These are phyloP conservation scores for Colletotrichum liriopes DNA, from an alignment of 2,329 filamentous ascomycete species.

Conservation along the genomic window DNA sequence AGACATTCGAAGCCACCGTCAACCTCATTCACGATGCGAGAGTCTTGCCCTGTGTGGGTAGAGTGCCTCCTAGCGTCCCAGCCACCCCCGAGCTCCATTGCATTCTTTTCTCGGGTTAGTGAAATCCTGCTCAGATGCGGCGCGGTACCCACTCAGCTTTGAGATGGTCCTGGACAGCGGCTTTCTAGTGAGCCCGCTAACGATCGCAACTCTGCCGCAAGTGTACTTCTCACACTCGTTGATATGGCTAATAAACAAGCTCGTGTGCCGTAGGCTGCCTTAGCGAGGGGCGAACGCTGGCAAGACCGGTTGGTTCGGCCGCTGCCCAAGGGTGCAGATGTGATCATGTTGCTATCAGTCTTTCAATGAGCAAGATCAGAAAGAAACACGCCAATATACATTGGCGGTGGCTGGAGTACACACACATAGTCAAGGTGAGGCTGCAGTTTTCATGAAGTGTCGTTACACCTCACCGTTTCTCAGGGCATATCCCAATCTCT, in stretches of 20 bases:
- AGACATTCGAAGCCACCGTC: neutral
- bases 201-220: neutral
- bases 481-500: slow-evolving; percentile 34
- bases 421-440: slow-evolving; percentile 1
- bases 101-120: neutral
- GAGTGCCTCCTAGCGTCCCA: neutral
- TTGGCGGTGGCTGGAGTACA: neutral
- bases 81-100: neutral
- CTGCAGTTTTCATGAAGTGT: slow-evolving; percentile 13
- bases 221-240: slow-evolving; percentile 2
- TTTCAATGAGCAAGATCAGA: neutral
- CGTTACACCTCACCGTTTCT: slow-evolving; percentile 13
- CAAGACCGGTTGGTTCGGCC: neutral
- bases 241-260: slow-evolving; percentile 3
- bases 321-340: neutral
- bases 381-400: neutral
- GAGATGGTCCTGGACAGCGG: neutral
- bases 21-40: neutral
- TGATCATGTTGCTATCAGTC: neutral
- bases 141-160: neutral
- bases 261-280: neutral
- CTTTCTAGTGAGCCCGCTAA: neutral
- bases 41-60: neutral
- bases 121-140: neutral
- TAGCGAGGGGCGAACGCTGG: neutral